phyloP scores from a whole-genome alignment of 148 eudicot genomes.

The Camellia japonica region DNA sequence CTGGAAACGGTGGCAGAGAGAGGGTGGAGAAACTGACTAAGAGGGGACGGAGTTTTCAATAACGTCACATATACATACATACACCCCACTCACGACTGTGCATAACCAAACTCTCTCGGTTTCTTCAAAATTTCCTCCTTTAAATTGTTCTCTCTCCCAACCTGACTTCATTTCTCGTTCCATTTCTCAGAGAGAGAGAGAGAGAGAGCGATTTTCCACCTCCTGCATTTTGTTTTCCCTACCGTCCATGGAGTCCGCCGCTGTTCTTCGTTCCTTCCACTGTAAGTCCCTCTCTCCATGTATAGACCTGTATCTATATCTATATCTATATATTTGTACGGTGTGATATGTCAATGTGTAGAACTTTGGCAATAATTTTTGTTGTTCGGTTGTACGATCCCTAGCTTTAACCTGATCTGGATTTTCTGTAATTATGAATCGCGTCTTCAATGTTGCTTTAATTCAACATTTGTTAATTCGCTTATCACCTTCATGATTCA shows the following conservation, averaged over 20 bases:
- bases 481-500: background rate
- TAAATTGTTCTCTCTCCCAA: background rate
- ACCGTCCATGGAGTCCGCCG: conserved; percentile 17
- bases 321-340: background rate
- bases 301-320: background rate
- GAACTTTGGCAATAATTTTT: background rate
- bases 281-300: conserved; percentile 7
- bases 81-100: background rate
- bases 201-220: background rate
- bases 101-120: background rate
- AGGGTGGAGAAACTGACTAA: background rate
- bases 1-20: background rate
- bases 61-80: background rate
- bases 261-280: conserved; percentile 16
- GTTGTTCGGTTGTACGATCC: background rate
- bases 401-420: background rate
- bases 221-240: background rate
- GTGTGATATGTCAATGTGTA: background rate
- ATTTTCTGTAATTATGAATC: background rate
- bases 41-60: background rate
- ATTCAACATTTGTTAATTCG: background rate
- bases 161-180: conserved; percentile 2
- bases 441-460: background rate
- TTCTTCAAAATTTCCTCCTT: conserved; percentile 4
- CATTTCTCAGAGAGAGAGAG: background rate